Base-by-base conservation (phyloP, 2,329 filamentous ascomycete species). In the Exophiala aquamarina region DNA sequence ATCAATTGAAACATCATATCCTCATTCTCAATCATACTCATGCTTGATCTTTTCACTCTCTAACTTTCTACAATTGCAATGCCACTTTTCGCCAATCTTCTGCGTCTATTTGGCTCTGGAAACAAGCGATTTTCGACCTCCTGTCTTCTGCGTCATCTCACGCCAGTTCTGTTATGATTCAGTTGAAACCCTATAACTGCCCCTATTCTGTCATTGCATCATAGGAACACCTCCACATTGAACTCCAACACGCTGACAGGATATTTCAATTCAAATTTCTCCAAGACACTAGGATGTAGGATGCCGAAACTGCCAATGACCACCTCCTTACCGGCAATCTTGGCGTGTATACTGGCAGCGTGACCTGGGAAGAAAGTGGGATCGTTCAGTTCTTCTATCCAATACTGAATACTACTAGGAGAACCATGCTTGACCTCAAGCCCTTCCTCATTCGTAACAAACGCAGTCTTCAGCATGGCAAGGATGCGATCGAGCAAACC, bases 231-330 rank as follows among this genome's bases (percentile, higher is more conserved):
- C 71, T 97, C 92, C 23, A 97, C 81, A 70, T 97, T 95, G 66
- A 98, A 80, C 75, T 98, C 93, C 59, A 98, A 72, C 34, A 89
- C 90, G 72, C 90, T 96, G 61, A 95, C 90, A 33, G 93, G 92
- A 75, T 91, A 89, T 79, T 82, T 89, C 64, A 96, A 76, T 61
- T 95, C 91, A 70, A 93, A 96, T 63, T 94, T 93, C 66, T 95
- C 89, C 62, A 97, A 74, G 56, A 97, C 93, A 4, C 83, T 86
- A 34, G 93, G 94, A 70, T 98, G 92, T 65, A 98, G 70, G 59
- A 98, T 92, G 61, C 93, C 93, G 64, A 98, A 93, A 67, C 88
- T 83, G 62, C 93, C 93, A 61, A 98, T 87, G 42, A 84, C 79
- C 51, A 79, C 74, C 55, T 86, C 79, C 74, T 90, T 87, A 49